These are phyloP conservation scores for Quercus lobata DNA, from an alignment of 331 rosid species.

Conservation along the genomic window DNA sequence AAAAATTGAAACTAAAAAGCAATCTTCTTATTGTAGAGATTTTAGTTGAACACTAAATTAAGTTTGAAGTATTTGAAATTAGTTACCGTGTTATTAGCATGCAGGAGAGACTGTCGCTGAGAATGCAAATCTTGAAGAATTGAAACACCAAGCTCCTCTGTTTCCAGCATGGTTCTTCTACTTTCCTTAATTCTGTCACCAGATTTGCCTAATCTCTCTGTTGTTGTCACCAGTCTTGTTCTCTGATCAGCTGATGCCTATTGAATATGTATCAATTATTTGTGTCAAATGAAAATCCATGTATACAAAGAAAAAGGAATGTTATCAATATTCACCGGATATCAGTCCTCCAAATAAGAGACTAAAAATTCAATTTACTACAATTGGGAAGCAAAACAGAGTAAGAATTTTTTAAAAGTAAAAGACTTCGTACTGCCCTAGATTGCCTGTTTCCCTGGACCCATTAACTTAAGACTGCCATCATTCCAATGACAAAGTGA, in stretches of 20 bases:
- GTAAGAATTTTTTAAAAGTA: not conserved
- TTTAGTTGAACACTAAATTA: not conserved
- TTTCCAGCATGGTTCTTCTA: conserved; percentile 87
- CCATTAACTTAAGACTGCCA: not conserved
- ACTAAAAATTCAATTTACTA: conserved; percentile 2
- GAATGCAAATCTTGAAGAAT: conserved; percentile 96
- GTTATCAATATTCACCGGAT: not conserved
- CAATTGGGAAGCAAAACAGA: not conserved
- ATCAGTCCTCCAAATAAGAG: not conserved
- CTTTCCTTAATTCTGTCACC: conserved; percentile 73
- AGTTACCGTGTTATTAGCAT: conserved; percentile 64
- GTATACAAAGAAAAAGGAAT: not conserved
- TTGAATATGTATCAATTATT: conserved; percentile 28
- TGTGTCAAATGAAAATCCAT: conserved; percentile 17
- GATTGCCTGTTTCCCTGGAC: not conserved
- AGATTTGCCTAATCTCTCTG: conserved; percentile 71
- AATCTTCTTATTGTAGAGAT: not conserved
- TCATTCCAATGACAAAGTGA: not conserved
- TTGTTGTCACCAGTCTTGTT: conserved; percentile 65
- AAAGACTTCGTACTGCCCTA: not conserved
- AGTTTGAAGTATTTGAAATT: not conserved
- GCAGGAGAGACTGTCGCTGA: conserved; percentile 88
- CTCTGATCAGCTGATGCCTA: conserved; percentile 95
- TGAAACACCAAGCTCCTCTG: conserved; percentile 96
- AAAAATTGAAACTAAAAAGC: not conserved